Conservation (phyloP, 169 alveolate genomes). For the Nephromyces sp. region DNA sequence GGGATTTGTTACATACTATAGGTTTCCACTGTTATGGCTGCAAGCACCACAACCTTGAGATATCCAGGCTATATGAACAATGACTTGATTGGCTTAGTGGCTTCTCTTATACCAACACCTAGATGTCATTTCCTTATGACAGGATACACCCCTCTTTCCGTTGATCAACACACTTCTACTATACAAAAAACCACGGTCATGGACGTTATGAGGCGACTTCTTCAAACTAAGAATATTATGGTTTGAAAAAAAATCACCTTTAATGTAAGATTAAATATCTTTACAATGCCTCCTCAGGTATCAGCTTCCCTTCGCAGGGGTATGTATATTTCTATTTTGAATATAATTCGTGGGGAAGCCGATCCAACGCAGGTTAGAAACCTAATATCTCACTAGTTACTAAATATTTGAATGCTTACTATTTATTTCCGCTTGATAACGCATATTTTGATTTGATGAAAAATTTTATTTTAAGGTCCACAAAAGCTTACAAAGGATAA, state of each 20-base stretch:
- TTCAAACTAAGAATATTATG: constrained; percentile 91
- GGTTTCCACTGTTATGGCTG: constrained; percentile 79
- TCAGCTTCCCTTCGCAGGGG: constrained; percentile 74
- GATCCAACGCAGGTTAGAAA: constrained; percentile 66
- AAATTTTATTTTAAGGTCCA: constrained; percentile 59
- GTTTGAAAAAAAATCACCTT: constrained; percentile 35
- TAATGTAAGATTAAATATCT: background rate
- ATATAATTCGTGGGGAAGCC: constrained; percentile 86
- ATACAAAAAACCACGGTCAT: constrained; percentile 84
- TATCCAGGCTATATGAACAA: constrained; percentile 95
- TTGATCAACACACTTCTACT: constrained; percentile 39
- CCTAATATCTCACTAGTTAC: too few relatives aligned
- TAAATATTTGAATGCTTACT: too few relatives aligned
- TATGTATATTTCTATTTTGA: constrained; percentile 78
- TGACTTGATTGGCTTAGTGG: constrained; percentile 88
- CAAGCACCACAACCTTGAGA: constrained; percentile 81
- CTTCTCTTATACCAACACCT: constrained; percentile 96
- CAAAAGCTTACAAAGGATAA: constrained; percentile 80
- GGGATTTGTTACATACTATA: background rate
- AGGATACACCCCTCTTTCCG: constrained; percentile 88
- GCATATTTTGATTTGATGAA: too few relatives aligned
- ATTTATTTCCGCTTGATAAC: too few relatives aligned
- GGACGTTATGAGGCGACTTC: constrained; percentile 94
- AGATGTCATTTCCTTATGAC: constrained; percentile 97
- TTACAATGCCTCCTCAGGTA: constrained; percentile 25